A percentile compares a stretch with the other conserved stretches of the same genome.
These are phyloP conservation scores for Phytopythium helicoides DNA, from an alignment of 352 stramenopile genomes.

Conservation along the genomic window DNA sequence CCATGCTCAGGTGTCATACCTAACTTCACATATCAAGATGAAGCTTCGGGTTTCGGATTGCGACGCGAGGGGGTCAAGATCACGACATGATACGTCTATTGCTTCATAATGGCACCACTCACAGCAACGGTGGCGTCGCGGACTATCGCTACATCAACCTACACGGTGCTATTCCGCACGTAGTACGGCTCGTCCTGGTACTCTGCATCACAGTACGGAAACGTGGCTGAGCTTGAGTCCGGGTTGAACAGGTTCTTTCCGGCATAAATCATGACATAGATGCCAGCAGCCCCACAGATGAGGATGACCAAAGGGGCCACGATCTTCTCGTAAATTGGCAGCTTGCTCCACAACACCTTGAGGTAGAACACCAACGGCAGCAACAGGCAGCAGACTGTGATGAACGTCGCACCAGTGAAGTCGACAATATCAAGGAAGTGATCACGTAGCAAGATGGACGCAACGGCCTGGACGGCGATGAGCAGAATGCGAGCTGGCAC, in stretches of 20 bases:
- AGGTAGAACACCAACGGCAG: slow-evolving; percentile 49
- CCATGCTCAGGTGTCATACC: no score
- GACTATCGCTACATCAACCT: neutral
- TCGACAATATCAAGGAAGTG: slow-evolving; percentile 45
- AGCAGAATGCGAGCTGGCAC: slow-evolving; percentile 33
- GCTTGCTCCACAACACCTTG: slow-evolving; percentile 36
- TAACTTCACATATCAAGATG: no score
- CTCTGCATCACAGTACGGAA: slow-evolving; percentile 20
- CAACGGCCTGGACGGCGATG: slow-evolving; percentile 31
- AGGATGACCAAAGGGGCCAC: slow-evolving; percentile 27
- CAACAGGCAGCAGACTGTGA: slow-evolving; percentile 42
- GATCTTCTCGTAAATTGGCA: slow-evolving; percentile 39
- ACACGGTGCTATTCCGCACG: slow-evolving; percentile 10
- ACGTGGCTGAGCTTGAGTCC: slow-evolving; percentile 12
- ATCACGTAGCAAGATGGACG: slow-evolving; percentile 32
- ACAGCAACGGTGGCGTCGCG: neutral
- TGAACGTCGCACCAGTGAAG: slow-evolving; percentile 43
- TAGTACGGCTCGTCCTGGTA: slow-evolving; percentile 20
- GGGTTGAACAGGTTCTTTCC: slow-evolving; percentile 27
- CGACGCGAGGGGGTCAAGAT: no score
- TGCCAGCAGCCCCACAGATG: slow-evolving; percentile 30
- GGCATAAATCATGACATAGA: slow-evolving; percentile 32
- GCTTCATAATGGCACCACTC: neutral
- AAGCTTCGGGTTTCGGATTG: no score
- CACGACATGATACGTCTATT: no score